phyloP scores from a whole-genome alignment of 345 rosid genomes.

The Aethionema arabicum region DNA sequence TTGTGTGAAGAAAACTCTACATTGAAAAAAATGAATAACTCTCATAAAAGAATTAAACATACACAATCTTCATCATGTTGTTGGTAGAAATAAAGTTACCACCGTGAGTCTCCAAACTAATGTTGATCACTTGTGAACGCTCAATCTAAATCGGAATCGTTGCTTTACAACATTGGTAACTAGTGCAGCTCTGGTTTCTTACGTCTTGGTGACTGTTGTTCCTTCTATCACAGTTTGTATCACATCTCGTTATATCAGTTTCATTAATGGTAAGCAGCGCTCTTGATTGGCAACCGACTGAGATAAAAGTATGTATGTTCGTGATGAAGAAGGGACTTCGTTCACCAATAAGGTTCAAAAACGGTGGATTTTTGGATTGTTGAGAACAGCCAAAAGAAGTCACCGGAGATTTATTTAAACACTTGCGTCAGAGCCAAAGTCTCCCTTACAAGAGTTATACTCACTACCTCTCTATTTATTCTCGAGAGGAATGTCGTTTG shows the following conservation, averaged over 20 bases:
- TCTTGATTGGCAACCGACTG: conserved; percentile 39
- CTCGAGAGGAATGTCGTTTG: conserved; percentile 18
- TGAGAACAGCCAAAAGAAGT: conserved; percentile 33
- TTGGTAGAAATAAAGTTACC: conserved; percentile 16
- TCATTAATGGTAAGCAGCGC: conserved; percentile 3
- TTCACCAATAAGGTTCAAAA: too few relatives aligned
- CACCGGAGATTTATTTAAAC: conserved; percentile 27
- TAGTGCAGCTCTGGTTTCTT: conserved; percentile 32
- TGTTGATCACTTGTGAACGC: background rate
- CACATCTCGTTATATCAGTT: conserved; percentile 37
- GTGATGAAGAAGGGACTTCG: conserved; percentile 34
- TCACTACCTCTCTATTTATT: conserved; percentile 17
- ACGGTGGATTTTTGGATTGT: conserved; percentile 9
- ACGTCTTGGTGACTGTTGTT: background rate
- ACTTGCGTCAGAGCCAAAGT: conserved; percentile 2
- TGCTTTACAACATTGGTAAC: conserved; percentile 45
- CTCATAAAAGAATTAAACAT: too few relatives aligned
- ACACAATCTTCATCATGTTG: too few relatives aligned
- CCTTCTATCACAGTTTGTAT: conserved; percentile 36
- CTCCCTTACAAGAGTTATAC: conserved; percentile 21
- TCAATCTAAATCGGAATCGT: conserved; percentile 30
- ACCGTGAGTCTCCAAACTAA: conserved; percentile 1
- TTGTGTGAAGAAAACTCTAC: too few relatives aligned
- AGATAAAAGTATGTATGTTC: conserved; percentile 36
- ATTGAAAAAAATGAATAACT: too few relatives aligned